Evolutionary conservation across 176 grass and related monocot species (phyloP).

Genomic region (Triticum urartu): DNA sequence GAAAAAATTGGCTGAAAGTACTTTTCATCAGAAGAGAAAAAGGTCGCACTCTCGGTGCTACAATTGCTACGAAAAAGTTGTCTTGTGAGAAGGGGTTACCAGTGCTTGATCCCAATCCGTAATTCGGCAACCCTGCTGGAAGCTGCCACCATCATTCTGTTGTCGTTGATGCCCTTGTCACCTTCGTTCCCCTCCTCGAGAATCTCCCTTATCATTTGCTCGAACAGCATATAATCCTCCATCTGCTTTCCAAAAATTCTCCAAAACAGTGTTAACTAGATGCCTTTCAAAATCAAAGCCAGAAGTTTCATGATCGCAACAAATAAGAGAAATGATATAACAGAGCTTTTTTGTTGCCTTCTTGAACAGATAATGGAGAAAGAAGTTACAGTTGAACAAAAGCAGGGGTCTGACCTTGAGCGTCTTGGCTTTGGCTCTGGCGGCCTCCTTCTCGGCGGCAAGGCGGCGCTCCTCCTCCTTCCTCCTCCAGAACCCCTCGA

Average conservation of each 20-base stretch:
- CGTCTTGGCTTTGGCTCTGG: slow-evolving; percentile 61
- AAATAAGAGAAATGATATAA: background rate
- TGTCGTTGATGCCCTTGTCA: slow-evolving; percentile 8
- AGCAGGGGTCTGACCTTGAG: slow-evolving; percentile 51
- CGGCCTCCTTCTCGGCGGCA: slow-evolving; percentile 66
- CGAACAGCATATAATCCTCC: slow-evolving; percentile 66
- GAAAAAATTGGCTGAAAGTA: background rate
- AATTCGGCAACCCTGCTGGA: background rate
- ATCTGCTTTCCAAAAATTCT: slow-evolving; percentile 41
- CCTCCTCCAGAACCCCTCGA: slow-evolving; percentile 69
- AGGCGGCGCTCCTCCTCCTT: slow-evolving; percentile 74
- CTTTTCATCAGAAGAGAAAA: slow-evolving; percentile 5
- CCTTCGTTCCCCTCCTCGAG: slow-evolving; percentile 24
- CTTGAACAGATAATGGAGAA: background rate
- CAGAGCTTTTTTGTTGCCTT: background rate
- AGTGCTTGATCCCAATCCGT: slow-evolving; percentile 63
- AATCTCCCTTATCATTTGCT: slow-evolving; percentile 60
- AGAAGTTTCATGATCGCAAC: background rate
- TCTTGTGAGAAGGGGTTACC: slow-evolving; percentile 38
- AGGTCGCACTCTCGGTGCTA: background rate
- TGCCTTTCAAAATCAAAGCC: background rate
- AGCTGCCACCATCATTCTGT: background rate
- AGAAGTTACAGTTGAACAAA: background rate
- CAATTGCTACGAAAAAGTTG: background rate
- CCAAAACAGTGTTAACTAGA: no score